These are phyloP conservation scores for Sarocladium strictum DNA, from an alignment of 2,329 filamentous ascomycete genomes.

Conservation along the genomic window DNA sequence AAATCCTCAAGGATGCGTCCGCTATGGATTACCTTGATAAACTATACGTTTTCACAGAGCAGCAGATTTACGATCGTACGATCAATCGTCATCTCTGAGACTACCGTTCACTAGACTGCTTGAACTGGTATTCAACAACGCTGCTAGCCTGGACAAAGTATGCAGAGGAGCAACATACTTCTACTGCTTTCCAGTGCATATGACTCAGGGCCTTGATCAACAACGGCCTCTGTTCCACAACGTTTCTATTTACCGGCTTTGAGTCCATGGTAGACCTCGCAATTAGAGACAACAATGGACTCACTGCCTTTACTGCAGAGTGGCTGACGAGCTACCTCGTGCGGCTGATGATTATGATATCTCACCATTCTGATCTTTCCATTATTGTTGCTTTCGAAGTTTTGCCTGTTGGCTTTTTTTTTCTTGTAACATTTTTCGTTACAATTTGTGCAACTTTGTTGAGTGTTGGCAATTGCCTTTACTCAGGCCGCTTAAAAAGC, in stretches of 20 bases:
- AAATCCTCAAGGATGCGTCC: constrained; percentile 76
- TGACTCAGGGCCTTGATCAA: neutral
- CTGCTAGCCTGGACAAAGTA: neutral
- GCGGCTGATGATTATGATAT: neutral
- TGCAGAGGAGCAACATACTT: neutral
- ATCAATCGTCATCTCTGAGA: constrained; percentile 1
- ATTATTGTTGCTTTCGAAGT: too few relatives aligned
- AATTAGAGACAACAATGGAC: neutral
- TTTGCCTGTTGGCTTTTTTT: neutral
- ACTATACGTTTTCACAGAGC: constrained; percentile 77
- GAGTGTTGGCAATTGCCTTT: too few relatives aligned
- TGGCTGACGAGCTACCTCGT: neutral
- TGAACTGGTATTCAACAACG: neutral
- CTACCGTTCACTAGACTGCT: neutral
- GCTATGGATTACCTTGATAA: constrained; percentile 79
- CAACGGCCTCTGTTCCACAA: neutral
- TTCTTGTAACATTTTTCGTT: too few relatives aligned
- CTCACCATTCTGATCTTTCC: neutral
- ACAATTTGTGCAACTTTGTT: too few relatives aligned
- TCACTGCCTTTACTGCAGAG: neutral
- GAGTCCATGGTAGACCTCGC: neutral
- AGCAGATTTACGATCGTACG: constrained; percentile 65
- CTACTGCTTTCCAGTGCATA: neutral
- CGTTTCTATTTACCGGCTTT: neutral
- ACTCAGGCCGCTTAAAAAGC: too few relatives aligned